phyloP scores from a whole-genome alignment of 352 stramenopile genomes.

The Phytophthora palmivora region DNA sequence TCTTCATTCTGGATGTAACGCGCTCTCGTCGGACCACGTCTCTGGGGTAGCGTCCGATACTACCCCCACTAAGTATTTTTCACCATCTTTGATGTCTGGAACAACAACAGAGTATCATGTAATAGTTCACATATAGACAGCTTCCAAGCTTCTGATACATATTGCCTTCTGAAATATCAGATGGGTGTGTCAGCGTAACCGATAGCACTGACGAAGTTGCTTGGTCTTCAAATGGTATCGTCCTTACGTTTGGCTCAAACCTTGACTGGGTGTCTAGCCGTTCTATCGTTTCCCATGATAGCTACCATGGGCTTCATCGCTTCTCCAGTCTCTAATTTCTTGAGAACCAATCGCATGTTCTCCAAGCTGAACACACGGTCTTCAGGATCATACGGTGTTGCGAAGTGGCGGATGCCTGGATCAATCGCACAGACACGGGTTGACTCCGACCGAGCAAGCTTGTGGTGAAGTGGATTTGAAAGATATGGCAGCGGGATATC shows the following conservation, averaged over 20 bases:
- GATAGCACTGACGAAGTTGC: slow-evolving; percentile 8
- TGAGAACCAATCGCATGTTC: background rate
- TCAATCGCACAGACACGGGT: slow-evolving; percentile 8
- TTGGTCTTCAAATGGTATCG: background rate
- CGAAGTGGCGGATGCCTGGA: slow-evolving; percentile 7
- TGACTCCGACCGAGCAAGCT: slow-evolving; percentile 12
- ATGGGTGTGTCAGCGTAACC: slow-evolving; percentile 4
- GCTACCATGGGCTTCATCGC: slow-evolving; percentile 2
- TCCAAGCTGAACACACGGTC: slow-evolving; percentile 3
- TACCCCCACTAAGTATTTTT: slow-evolving; percentile 1
- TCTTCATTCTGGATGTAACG: background rate
- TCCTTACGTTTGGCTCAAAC: background rate
- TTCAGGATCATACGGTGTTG: slow-evolving; percentile 14
- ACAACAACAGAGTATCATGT: slow-evolving; percentile 20
- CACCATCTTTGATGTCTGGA: slow-evolving; percentile 25
- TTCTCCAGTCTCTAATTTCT: slow-evolving; percentile 8
- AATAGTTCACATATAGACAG: slow-evolving; percentile 7
- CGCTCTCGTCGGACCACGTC: background rate
- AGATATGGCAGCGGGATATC: too few species aligned
- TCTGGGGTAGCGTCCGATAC: slow-evolving; percentile 8
- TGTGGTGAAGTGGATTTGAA: background rate
- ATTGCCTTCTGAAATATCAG: background rate
- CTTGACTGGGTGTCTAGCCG: background rate
- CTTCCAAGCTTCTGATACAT: slow-evolving; percentile 17
- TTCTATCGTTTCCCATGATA: background rate